Evolutionary conservation across 306 rosid species (phyloP).

Genomic region (Cicer yamashitae): DNA sequence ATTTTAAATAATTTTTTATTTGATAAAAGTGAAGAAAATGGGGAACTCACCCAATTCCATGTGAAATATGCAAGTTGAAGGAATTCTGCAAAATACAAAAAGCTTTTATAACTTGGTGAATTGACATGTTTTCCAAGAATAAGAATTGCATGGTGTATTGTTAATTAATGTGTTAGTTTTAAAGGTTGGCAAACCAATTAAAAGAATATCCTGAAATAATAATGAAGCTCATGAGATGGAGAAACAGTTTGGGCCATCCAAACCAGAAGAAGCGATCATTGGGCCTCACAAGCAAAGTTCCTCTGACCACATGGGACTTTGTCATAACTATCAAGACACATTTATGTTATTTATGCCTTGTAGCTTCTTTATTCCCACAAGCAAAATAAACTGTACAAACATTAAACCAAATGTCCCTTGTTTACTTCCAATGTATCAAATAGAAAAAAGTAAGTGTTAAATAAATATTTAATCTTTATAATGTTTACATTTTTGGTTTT

Average conservation of each 20-base stretch:
- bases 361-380: too few relatives aligned
- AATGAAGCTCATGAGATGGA: constrained; percentile 60
- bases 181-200: not conserved
- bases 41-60: too few relatives aligned
- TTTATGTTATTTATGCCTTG: too few relatives aligned
- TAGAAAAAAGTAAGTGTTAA: too few relatives aligned
- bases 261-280: constrained; percentile 66
- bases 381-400: not conserved
- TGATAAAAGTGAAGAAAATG: too few relatives aligned
- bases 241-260: constrained; percentile 56
- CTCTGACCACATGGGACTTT: constrained; percentile 59
- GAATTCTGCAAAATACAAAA: not conserved
- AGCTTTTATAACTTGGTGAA: not conserved
- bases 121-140: not conserved
- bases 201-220: constrained; percentile 56
- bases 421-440: not conserved
- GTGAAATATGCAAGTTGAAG: too few relatives aligned
- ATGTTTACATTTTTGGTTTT: too few relatives aligned
- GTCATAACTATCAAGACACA: too few relatives aligned
- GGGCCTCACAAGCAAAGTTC: constrained; percentile 65
- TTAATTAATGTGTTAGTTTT: not conserved
- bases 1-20: too few relatives aligned
- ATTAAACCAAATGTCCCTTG: not conserved
- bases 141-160: not conserved
- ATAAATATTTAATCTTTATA: too few relatives aligned